phyloP scores from a whole-genome alignment of 116 monocot genomes.

The Trichopus zeylanicus region DNA sequence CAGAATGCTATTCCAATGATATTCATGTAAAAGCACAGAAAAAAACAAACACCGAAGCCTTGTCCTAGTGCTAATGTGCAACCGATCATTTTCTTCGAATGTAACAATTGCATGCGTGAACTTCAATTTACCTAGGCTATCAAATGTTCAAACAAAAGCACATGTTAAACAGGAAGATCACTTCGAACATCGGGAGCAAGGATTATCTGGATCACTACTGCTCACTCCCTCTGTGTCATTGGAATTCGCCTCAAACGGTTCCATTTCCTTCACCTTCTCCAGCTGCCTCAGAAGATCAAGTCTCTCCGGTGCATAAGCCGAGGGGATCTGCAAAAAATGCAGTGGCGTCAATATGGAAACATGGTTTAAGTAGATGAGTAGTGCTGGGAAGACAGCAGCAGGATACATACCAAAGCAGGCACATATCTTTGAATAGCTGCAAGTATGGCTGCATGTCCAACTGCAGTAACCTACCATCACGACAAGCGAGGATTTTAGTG shows the following conservation, averaged over 20 bases:
- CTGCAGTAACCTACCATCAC: constrained; percentile 81
- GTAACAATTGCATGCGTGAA: neutral
- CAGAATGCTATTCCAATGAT: too few relatives aligned
- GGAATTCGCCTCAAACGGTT: constrained; percentile 23
- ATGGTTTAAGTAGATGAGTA: neutral
- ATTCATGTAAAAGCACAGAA: too few relatives aligned
- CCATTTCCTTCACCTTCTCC: constrained; percentile 85
- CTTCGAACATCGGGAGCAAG: neutral
- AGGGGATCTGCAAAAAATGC: constrained; percentile 68
- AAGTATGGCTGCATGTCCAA: constrained; percentile 93
- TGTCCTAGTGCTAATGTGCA: too few relatives aligned
- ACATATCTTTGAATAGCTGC: constrained; percentile 95
- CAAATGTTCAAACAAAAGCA: neutral
- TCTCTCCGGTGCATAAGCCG: constrained; percentile 85
- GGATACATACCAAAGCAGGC: constrained; percentile 58
- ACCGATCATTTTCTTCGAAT: too few relatives aligned
- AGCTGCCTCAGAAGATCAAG: constrained; percentile 87
- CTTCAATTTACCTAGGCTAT: neutral
- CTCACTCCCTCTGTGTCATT: constrained; percentile 19
- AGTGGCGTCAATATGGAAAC: neutral
- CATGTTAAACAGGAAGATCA: too few relatives aligned
- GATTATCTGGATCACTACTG: constrained; percentile 1
- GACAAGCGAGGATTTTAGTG: neutral
- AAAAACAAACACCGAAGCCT: too few relatives aligned
- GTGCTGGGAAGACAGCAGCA: neutral